Percentiles rank a stretch among this genome's conserved stretches.
These are phyloP conservation scores for Boletus sp. DNA, from an alignment of 768 basidiomycete genomes.

Conservation along the genomic window DNA sequence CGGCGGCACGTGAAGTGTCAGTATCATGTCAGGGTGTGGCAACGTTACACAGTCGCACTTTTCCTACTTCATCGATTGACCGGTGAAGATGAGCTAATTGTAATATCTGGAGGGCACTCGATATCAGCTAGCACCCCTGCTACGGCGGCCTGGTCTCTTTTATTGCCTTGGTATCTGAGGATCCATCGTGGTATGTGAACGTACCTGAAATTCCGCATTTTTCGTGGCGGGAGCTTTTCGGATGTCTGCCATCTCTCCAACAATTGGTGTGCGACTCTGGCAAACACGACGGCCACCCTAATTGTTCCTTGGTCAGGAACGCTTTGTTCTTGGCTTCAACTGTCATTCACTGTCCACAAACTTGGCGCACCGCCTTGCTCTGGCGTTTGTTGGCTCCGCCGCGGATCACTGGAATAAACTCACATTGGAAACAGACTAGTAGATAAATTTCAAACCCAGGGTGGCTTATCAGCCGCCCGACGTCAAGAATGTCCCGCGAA, in stretches of 20 bases:
- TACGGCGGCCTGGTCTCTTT: neutral
- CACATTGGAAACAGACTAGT: neutral
- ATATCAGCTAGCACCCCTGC: slow-evolving; percentile 1
- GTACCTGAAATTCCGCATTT: neutral
- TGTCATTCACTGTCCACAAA: neutral
- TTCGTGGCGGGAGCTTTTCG: neutral
- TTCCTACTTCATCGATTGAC: slow-evolving; percentile 10
- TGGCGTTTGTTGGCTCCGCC: neutral
- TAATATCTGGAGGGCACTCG: slow-evolving; percentile 17
- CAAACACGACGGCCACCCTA: neutral
- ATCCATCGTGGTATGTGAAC: neutral
- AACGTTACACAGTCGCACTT: slow-evolving; percentile 6
- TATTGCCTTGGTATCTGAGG: neutral
- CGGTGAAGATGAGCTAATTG: slow-evolving; percentile 12
- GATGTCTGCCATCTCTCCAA: neutral
- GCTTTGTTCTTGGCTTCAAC: neutral
- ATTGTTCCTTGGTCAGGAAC: neutral
- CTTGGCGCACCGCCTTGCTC: neutral
- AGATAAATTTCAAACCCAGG: too few species aligned
- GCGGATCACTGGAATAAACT: neutral
- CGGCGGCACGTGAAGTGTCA: neutral
- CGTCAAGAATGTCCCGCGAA: neutral
- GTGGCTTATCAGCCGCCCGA: neutral
- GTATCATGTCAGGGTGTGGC: slow-evolving; percentile 8
- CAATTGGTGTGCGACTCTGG: neutral